Percentiles rank a stretch among this genome's conserved stretches.
Conservation (phyloP, 1,284 basidiomycete species). For the Pascua guehoae region DNA sequence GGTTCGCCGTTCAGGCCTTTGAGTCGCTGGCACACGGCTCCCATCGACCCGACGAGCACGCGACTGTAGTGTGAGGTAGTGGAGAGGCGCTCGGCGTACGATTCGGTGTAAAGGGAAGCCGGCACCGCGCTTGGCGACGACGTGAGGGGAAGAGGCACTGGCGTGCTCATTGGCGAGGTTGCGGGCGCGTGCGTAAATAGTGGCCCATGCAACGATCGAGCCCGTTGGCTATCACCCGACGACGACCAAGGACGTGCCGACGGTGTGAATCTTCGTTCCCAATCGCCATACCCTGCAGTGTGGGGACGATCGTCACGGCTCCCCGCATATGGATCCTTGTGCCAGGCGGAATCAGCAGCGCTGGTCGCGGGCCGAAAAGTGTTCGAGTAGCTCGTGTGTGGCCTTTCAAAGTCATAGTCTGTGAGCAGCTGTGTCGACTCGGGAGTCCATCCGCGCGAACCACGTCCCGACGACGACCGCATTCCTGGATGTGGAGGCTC, state of each 20-base stretch:
- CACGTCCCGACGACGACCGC: not conserved
- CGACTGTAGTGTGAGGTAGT: conserved; percentile 69
- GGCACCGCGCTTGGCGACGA: conserved; percentile 6
- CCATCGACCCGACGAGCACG: conserved; percentile 81
- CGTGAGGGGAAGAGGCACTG: conserved; percentile 3
- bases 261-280: conserved; percentile 3
- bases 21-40: conserved; percentile 75
- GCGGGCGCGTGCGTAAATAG: conserved; percentile 10
- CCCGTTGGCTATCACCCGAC: conserved; percentile 5
- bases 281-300: conserved; percentile 6
- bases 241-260: conserved; percentile 9
- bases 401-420: conserved; percentile 2
- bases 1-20: conserved; percentile 74
- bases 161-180: conserved; percentile 1
- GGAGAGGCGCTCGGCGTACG: conserved; percentile 34
- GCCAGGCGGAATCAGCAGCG: conserved; percentile 5
- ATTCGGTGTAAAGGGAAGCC: conserved; percentile 9
- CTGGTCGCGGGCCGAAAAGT: conserved; percentile 1
- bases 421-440: not conserved
- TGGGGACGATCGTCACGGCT: conserved; percentile 2
- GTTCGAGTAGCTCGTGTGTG: not conserved
- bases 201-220: not conserved
- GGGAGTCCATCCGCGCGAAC: conserved; percentile 7
- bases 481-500: not conserved
- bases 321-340: conserved; percentile 1